phyloP scores from a whole-genome alignment of 2,329 filamentous ascomycete species.

The Claviceps sorghi region DNA sequence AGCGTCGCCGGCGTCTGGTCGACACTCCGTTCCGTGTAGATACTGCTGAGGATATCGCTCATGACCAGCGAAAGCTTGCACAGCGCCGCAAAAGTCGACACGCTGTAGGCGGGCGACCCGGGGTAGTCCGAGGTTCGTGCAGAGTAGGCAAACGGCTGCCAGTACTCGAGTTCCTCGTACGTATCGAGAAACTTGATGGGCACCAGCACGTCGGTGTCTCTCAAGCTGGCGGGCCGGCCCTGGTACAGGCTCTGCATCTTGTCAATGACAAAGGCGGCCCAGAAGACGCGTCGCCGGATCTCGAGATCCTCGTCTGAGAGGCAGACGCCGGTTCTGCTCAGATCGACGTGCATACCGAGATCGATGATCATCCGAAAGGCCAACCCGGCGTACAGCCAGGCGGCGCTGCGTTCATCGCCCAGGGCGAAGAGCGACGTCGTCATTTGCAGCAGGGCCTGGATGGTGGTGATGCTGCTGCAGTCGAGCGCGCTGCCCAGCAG shows the following conservation, averaged over 20 bases:
- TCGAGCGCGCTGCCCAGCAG: conserved; percentile 32
- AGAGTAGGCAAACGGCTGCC: conserved; percentile 29
- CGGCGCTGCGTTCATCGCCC: conserved; percentile 33
- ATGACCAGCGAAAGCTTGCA: conserved; percentile 32
- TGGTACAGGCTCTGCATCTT: conserved; percentile 42
- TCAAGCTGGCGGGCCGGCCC: conserved; percentile 33
- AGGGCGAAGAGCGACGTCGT: conserved; percentile 34
- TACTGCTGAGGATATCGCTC: conserved; percentile 28
- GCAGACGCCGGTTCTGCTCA: conserved; percentile 12
- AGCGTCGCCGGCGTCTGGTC: conserved; percentile 21
- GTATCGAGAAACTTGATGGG: conserved; percentile 32
- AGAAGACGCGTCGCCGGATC: conserved; percentile 19
- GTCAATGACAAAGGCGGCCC: conserved; percentile 21
- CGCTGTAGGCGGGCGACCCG: conserved; percentile 24
- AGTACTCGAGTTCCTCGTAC: conserved; percentile 39
- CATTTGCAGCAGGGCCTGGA: conserved; percentile 38
- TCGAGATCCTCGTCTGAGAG: conserved; percentile 31
- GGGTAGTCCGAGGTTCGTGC: conserved; percentile 14
- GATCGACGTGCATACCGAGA: conserved; percentile 35
- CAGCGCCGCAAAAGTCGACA: conserved; percentile 26
- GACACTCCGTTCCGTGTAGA: conserved; percentile 29
- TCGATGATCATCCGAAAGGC: conserved; percentile 42
- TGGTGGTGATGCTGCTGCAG: conserved; percentile 36
- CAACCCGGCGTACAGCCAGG: conserved; percentile 44
- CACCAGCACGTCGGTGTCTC: conserved; percentile 30